Conservation (phyloP, 495 filamentous ascomycete genomes). For the Penicillium egyptiacum region DNA sequence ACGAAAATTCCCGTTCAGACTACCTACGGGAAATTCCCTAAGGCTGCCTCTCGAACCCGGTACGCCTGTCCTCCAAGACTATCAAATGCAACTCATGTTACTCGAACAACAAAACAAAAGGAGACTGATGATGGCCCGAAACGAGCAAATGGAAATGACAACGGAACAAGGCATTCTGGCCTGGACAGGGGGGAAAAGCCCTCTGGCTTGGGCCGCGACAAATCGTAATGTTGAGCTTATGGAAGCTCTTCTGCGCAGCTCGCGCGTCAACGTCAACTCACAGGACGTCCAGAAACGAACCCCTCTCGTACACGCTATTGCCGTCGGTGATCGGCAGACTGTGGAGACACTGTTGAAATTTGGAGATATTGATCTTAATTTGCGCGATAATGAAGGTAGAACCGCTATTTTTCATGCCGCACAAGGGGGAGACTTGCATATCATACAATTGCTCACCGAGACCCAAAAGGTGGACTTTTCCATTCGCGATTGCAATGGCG, state of each 20-base stretch:
- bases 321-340: background rate
- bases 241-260: background rate
- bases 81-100: slow-evolving; percentile 98
- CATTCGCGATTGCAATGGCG: background rate
- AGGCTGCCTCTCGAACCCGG: background rate
- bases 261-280: background rate
- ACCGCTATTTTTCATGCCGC: background rate
- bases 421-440: background rate
- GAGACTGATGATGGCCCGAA: slow-evolving; percentile 89
- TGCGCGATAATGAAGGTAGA: background rate
- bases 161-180: background rate
- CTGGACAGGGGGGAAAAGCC: background rate
- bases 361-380: background rate
- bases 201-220: background rate
- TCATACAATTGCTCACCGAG: background rate
- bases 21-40: background rate
- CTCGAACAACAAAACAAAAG: slow-evolving; percentile 99
- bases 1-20: background rate
- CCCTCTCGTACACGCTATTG: background rate
- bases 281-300: background rate
- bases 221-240: background rate
- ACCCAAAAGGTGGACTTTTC: background rate
- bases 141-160: slow-evolving; percentile 60
- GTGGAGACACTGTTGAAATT: background rate
- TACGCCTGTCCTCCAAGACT: slow-evolving; percentile 76